A percentile compares a stretch with the other conserved stretches of the same genome.
Conservation (phyloP, 2,329 filamentous ascomycete species). For the Aspergillus sclerotialis region DNA sequence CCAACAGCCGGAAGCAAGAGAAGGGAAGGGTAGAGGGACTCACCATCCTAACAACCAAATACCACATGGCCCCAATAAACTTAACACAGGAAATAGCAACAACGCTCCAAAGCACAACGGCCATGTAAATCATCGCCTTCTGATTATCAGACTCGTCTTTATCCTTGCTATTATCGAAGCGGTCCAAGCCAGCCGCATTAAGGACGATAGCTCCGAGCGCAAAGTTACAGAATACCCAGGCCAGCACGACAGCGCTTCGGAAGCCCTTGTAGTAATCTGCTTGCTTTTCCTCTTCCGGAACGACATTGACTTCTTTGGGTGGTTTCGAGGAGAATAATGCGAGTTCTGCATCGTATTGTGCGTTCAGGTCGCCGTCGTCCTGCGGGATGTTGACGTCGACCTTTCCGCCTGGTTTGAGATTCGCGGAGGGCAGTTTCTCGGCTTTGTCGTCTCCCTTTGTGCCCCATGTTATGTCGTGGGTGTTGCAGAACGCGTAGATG, state of each 20-base stretch:
- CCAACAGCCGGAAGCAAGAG: background rate
- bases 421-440: slow-evolving; percentile 81
- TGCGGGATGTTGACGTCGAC: slow-evolving; percentile 80
- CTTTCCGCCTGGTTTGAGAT: slow-evolving; percentile 88
- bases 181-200: slow-evolving; percentile 74
- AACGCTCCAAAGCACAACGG: slow-evolving; percentile 81
- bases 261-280: slow-evolving; percentile 99
- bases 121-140: slow-evolving; percentile 75
- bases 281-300: slow-evolving; percentile 65
- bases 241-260: slow-evolving; percentile 79
- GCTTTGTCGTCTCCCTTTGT: slow-evolving; percentile 97
- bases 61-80: slow-evolving; percentile 84
- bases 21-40: slow-evolving; percentile 33
- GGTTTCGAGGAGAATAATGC: slow-evolving; percentile 66
- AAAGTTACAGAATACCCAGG: slow-evolving; percentile 97
- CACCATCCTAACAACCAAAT: slow-evolving; percentile 83
- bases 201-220: slow-evolving; percentile 79
- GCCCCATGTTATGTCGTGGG: slow-evolving; percentile 95
- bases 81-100: slow-evolving; percentile 77
- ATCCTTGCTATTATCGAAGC: slow-evolving; percentile 44
- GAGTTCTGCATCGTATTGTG: slow-evolving; percentile 85
- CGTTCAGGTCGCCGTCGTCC: slow-evolving; percentile 90
- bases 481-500: slow-evolving; percentile 98
- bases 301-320: slow-evolving; percentile 53
- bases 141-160: slow-evolving; percentile 40